A percentile compares a stretch with the other conserved stretches of the same genome.
These are phyloP conservation scores for Neurospora sp. DNA, from an alignment of 2,329 filamentous ascomycete genomes.

Conservation along the genomic window DNA sequence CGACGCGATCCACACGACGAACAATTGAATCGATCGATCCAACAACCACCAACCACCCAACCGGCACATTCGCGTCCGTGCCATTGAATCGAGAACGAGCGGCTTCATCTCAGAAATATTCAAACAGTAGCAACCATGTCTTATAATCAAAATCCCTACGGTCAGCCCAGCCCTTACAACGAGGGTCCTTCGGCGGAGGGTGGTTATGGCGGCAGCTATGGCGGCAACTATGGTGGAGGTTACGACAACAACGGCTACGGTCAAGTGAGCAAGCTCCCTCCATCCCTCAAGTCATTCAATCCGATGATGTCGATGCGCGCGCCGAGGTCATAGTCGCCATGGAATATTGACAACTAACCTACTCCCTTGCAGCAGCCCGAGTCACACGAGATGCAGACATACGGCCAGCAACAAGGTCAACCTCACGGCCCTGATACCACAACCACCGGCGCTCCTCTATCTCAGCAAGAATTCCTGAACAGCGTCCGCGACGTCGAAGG, in stretches of 20 bases:
- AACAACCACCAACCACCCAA: neutral
- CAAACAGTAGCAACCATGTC: slow-evolving; percentile 32
- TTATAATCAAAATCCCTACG: slow-evolving; percentile 42
- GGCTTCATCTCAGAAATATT: slow-evolving; percentile 21
- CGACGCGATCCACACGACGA: neutral
- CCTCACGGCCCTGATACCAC: neutral
- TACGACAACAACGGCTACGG: slow-evolving; percentile 26
- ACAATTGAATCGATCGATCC: neutral
- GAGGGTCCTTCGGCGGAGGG: slow-evolving; percentile 38
- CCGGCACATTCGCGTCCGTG: neutral
- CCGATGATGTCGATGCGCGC: neutral
- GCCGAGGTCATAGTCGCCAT: neutral
- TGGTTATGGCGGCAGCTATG: slow-evolving; percentile 25
- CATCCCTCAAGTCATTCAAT: neutral
- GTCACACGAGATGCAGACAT: slow-evolving; percentile 45
- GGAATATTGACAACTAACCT: slow-evolving; percentile 2
- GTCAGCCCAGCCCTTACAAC: slow-evolving; percentile 53
- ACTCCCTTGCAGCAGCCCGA: slow-evolving; percentile 23
- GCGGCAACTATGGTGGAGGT: neutral
- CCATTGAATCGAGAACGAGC: neutral
- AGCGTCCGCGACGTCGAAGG: slow-evolving; percentile 57
- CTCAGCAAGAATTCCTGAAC: slow-evolving; percentile 57
- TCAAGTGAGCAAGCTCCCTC: slow-evolving; percentile 29
- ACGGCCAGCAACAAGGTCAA: slow-evolving; percentile 24
- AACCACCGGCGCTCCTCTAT: slow-evolving; percentile 26